Evolutionary conservation across 1,284 basidiomycete species (phyloP).

Genomic region (Malassezia vespertilionis): DNA sequence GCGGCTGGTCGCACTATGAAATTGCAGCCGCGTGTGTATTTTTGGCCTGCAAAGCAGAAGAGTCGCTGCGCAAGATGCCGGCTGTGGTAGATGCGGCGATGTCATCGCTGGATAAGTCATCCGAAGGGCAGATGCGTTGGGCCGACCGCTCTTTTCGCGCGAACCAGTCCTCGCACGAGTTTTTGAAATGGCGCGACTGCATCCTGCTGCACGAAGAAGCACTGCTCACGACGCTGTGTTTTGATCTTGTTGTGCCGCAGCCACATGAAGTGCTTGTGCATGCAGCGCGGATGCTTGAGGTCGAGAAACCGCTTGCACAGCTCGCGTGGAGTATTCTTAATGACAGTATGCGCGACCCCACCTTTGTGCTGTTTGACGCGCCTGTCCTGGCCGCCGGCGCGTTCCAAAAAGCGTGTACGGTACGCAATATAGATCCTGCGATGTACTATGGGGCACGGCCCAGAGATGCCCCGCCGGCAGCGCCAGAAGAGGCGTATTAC

Average conservation of each 20-base stretch:
- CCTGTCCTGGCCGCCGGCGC: conserved; percentile 39
- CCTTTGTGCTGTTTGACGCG: conserved; percentile 35
- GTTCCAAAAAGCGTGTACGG: conserved; percentile 31
- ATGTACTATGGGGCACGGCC: conserved; percentile 17
- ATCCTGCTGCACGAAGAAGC: conserved; percentile 73
- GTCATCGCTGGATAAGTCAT: conserved; percentile 57
- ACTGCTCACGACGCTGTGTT: conserved; percentile 75
- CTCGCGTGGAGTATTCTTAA: conserved; percentile 35
- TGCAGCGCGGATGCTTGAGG: conserved; percentile 26
- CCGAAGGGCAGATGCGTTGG: conserved; percentile 46
- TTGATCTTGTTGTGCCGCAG: conserved; percentile 73
- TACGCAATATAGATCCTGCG: conserved; percentile 19
- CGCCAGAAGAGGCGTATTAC: conserved; percentile 7
- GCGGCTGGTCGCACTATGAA: conserved; percentile 49
- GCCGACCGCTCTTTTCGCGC: conserved; percentile 26
- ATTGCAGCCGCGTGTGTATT: conserved; percentile 81
- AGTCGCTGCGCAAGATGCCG: conserved; percentile 71
- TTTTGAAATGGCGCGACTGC: conserved; percentile 55
- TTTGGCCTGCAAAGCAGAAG: conserved; percentile 80
- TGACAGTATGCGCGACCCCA: conserved; percentile 30
- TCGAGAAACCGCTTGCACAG: conserved; percentile 22
- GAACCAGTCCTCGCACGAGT: conserved; percentile 25
- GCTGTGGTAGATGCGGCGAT: conserved; percentile 68
- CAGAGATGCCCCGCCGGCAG: conserved; percentile 12
- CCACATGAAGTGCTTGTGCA: conserved; percentile 54